These are phyloP conservation scores for Musa balbisiana DNA, from an alignment of 202 grass and related monocot species.

Conservation along the genomic window DNA sequence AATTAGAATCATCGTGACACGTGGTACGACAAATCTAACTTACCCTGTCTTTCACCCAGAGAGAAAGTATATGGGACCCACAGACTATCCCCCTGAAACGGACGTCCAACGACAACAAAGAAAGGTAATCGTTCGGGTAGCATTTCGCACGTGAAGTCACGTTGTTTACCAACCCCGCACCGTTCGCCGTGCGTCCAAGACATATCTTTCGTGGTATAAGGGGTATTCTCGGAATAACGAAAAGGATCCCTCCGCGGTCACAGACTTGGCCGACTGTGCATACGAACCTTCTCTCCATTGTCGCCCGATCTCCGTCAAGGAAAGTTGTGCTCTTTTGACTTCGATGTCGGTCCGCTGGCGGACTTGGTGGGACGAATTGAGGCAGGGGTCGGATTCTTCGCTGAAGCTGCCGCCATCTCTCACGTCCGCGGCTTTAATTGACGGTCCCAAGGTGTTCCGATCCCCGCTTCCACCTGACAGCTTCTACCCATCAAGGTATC, in stretches of 20 bases:
- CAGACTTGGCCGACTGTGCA: no score
- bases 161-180: no score
- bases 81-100: no score
- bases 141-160: fast-evolving
- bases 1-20: no score
- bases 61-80: no score
- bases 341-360: not conserved
- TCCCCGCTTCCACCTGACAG: not conserved
- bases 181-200: no score
- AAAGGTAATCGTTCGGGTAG: no score
- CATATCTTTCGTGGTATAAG: not conserved
- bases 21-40: no score
- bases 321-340: not conserved
- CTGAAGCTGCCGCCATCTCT: not conserved
- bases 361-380: not conserved
- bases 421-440: not conserved
- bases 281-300: not conserved
- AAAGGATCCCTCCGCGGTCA: not conserved
- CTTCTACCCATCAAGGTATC: constrained; percentile 2
- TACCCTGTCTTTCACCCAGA: no score
- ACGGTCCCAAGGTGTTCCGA: constrained; percentile 2
- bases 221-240: not conserved
- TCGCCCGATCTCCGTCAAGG: not conserved
- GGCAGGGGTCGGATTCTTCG: not conserved
- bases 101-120: no score